phyloP scores from a whole-genome alignment of 352 stramenopile species.

The Globisporangium cederbergense region DNA sequence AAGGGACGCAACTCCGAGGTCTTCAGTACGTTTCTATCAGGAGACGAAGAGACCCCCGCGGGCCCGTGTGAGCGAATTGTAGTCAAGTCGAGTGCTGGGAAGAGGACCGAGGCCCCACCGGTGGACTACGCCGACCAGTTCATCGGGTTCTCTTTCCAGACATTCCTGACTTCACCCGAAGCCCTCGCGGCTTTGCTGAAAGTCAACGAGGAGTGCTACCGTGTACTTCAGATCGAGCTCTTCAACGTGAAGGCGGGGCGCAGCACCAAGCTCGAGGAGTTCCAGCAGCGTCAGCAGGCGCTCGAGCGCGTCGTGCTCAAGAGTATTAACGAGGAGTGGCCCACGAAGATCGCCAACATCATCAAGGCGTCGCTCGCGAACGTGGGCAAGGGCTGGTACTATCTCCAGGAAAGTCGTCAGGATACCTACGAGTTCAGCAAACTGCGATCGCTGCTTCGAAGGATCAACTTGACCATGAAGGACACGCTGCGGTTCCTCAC shows the following conservation, averaged over 20 bases:
- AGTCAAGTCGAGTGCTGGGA: conserved; percentile 19
- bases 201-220: conserved; percentile 85
- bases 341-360: conserved; percentile 58
- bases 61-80: conserved; percentile 40
- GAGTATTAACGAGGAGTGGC: conserved; percentile 82
- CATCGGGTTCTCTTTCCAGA: conserved; percentile 86
- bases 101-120: conserved; percentile 36
- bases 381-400: conserved; percentile 85
- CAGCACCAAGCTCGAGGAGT: conserved; percentile 85
- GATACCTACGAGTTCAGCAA: conserved; percentile 90
- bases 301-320: conserved; percentile 73
- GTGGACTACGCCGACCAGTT: conserved; percentile 87
- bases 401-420: conserved; percentile 75
- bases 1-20: conserved; percentile 48
- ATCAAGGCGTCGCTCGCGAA: conserved; percentile 71
- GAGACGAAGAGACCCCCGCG: conserved; percentile 39
- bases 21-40: conserved; percentile 48
- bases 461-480: conserved; percentile 84
- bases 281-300: conserved; percentile 75
- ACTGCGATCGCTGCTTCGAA: conserved; percentile 60
- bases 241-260: conserved; percentile 71
- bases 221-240: conserved; percentile 72
- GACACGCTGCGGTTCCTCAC: conserved; percentile 76
- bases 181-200: conserved; percentile 71
- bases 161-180: conserved; percentile 77